Evolutionary conservation across 176 grass and related monocot species (phyloP).

Genomic region (Oryza nivara): DNA sequence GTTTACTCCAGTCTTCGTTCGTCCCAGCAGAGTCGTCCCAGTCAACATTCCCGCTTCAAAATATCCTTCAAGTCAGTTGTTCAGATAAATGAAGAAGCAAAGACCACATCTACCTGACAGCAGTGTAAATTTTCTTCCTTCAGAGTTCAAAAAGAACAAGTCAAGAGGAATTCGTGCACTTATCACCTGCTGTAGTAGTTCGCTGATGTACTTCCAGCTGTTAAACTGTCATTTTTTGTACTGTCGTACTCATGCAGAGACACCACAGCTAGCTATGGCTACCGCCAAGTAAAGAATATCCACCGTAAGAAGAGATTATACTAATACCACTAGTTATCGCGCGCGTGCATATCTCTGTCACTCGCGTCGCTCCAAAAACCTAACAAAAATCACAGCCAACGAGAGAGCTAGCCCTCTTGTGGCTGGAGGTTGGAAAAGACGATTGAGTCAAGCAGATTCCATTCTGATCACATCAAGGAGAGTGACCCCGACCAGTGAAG

Average conservation of each 20-base stretch:
- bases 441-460: constrained; percentile 12
- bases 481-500: background rate
- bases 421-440: background rate
- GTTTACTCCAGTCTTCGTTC: no score
- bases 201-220: background rate
- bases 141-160: background rate
- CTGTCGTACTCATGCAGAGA: background rate
- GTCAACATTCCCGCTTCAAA: background rate
- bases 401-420: background rate
- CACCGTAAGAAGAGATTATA: background rate
- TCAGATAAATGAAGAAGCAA: background rate
- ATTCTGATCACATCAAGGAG: constrained; percentile 17
- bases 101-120: background rate
- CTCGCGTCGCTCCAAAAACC: background rate
- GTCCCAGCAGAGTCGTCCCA: background rate
- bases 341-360: constrained; percentile 19
- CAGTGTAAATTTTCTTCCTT: background rate
- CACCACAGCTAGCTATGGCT: background rate
- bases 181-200: background rate
- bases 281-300: constrained; percentile 1
- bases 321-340: background rate
- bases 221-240: background rate
- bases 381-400: background rate
- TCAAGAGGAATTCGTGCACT: background rate
- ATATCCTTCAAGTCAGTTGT: background rate